Conservation (phyloP, 2,329 filamentous ascomycete genomes). For the Bipolaris sorokiniana region DNA sequence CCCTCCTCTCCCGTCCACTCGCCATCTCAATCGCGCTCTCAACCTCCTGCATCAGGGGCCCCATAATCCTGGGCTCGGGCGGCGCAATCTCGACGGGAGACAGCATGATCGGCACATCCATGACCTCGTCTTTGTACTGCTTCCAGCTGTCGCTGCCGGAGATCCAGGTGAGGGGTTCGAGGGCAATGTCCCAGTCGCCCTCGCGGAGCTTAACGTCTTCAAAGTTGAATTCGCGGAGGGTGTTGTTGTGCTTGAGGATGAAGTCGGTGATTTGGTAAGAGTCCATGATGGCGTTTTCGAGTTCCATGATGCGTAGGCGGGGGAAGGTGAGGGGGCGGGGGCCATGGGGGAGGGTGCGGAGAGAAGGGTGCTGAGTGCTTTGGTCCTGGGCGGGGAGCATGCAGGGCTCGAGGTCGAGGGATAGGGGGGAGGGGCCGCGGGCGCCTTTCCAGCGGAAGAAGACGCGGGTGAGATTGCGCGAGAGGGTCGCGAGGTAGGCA, state of each 20-base stretch:
- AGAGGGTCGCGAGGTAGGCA: constrained; percentile 76
- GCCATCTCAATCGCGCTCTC: constrained; percentile 36
- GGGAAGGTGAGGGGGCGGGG: constrained; percentile 65
- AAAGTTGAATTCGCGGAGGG: constrained; percentile 79
- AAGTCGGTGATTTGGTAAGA: constrained; percentile 73
- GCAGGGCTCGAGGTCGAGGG: constrained; percentile 72
- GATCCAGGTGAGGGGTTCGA: constrained; percentile 69
- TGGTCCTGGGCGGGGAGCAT: constrained; percentile 60
- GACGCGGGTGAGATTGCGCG: constrained; percentile 69
- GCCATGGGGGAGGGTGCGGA: constrained; percentile 40
- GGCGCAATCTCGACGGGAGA: constrained; percentile 34
- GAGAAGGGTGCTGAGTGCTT: constrained; percentile 36
- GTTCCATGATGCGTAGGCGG: constrained; percentile 69
- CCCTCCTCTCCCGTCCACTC: constrained; percentile 23
- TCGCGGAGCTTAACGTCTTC: constrained; percentile 73
- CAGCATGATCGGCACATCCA: constrained; percentile 51
- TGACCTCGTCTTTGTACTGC: constrained; percentile 50
- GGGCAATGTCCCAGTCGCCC: constrained; percentile 81
- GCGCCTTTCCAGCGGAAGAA: constrained; percentile 77
- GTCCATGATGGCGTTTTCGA: constrained; percentile 76
- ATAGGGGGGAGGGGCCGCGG: constrained; percentile 75
- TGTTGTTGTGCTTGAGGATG: constrained; percentile 69
- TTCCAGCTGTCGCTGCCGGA: constrained; percentile 51
- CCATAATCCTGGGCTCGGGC: constrained; percentile 44
- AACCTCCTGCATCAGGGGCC: constrained; percentile 42